Percentiles rank a stretch among this genome's conserved stretches.
phyloP scores from a whole-genome alignment of 108 stramenopile genomes.

The Skeletonema marinoi region DNA sequence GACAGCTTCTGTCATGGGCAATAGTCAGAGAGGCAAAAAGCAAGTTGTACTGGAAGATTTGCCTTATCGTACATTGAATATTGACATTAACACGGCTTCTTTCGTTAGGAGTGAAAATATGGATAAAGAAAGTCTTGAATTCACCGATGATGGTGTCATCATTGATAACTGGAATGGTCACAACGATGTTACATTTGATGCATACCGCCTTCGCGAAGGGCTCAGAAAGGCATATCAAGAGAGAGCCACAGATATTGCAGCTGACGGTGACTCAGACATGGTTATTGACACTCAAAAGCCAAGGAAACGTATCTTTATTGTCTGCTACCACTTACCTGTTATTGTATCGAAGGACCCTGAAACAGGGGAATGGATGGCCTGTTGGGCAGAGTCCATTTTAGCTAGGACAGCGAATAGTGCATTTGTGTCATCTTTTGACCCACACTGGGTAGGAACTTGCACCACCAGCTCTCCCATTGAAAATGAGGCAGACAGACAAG shows the following conservation, averaged over 20 bases:
- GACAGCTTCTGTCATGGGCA: constrained; percentile 2
- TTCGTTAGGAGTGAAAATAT: constrained; percentile 1
- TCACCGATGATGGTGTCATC: constrained; percentile 36
- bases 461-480: constrained; percentile 26
- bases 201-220: constrained; percentile 20
- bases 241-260: neutral
- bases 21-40: neutral
- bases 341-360: constrained; percentile 41
- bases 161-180: constrained; percentile 41
- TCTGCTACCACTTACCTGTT: constrained; percentile 79
- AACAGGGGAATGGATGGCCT: constrained; percentile 49
- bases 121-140: constrained; percentile 13
- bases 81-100: constrained; percentile 24
- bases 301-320: constrained; percentile 43
- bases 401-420: constrained; percentile 55
- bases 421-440: constrained; percentile 45
- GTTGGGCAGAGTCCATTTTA: constrained; percentile 74
- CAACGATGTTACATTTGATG: constrained; percentile 21
- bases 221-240: neutral
- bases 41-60: constrained; percentile 23
- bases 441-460: constrained; percentile 75
- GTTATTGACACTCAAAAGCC: constrained; percentile 7
- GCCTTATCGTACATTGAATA: constrained; percentile 37
- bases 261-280: constrained; percentile 3
- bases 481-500: constrained; percentile 50